Percentiles rank a stretch among this genome's conserved stretches.
Evolutionary conservation across 1,284 basidiomycete genomes (phyloP).

Genomic region (Kalmanozyma brasiliensis): DNA sequence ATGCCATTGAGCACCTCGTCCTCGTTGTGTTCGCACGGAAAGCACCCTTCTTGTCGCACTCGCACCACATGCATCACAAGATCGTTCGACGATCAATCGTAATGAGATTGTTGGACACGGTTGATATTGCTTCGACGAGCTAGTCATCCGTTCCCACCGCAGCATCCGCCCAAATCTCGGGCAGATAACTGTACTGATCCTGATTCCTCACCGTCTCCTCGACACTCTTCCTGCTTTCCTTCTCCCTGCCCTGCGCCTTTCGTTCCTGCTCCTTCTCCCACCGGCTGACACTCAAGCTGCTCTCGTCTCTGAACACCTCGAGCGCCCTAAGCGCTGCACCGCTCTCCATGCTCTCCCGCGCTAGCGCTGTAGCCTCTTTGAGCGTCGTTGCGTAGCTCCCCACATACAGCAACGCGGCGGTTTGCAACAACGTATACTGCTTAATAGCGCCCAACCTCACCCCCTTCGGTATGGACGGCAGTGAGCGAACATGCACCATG

Average conservation of each 20-base stretch:
- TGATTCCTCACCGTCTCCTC: conserved; percentile 33
- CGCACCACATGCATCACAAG: too few species aligned
- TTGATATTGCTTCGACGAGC: too few species aligned
- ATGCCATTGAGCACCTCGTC: too few species aligned
- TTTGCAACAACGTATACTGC: conserved; percentile 64
- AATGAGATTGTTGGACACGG: too few species aligned
- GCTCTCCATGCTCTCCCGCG: conserved; percentile 34
- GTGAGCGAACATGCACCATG: conserved; percentile 22
- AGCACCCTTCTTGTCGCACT: too few species aligned
- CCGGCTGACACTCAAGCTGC: conserved; percentile 17
- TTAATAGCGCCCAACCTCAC: conserved; percentile 54
- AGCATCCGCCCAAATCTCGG: conserved; percentile 47
- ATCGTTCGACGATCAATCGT: too few species aligned
- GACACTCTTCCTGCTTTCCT: conserved; percentile 33
- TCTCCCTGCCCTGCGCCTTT: conserved; percentile 15
- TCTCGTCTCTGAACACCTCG: conserved; percentile 45
- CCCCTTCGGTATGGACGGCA: conserved; percentile 50
- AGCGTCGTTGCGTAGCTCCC: conserved; percentile 45
- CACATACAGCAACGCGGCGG: conserved; percentile 63
- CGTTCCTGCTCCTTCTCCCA: conserved; percentile 10
- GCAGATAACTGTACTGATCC: conserved; percentile 53
- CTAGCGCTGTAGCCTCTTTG: conserved; percentile 19
- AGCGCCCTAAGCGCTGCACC: conserved; percentile 48
- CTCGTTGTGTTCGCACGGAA: too few species aligned
- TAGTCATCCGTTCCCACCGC: conserved; percentile 51